Base-by-base conservation (phyloP, 75 land plant genomes). In the Pinus taeda region DNA sequence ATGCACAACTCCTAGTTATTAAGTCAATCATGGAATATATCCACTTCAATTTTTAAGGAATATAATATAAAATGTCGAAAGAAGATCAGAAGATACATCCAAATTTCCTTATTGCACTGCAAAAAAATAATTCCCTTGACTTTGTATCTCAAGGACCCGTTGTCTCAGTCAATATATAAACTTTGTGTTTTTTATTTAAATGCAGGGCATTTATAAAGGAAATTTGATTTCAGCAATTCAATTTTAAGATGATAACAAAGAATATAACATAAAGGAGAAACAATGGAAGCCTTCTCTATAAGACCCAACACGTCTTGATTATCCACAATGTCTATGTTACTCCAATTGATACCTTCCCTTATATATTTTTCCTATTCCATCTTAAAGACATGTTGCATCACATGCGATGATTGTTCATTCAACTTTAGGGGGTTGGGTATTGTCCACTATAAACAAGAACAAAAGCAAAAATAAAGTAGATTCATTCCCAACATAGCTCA, bases 291-390 rank as follows among this genome's bases (percentile, higher is more conserved):
- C 93, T 91, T 93, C 62, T 91, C 96, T 76, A 95, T 93, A 18
- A 91, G 89, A 79, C 93, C 96, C 78, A 95, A 64, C 29, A 95
- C 92, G 85, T 95, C 98, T 79, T 95, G 93, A 72, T 95, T 95
- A 74, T 95, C 98, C 6, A 93, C 93, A 81, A 95, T 93, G 33
- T 95, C 94, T 57, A 95, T 88, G 73, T 93, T 93, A 76, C 98
- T 95, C 98, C 98, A 95, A 77, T 95, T 81, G 49, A 95, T 95
- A 56, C 91, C 95, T 83, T 94, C 95, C 57, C 84, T 90, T 71
- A 89, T 92, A 75, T 94, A 94, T 62, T 94, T 95, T 75, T 94
- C 97, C 78, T 94, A 95, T 82, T 93, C 96, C 96, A 91, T 93
- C 81, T 94, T 95, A 77, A 93, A 93, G n/a, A 95, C 98, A 86